phyloP scores from a whole-genome alignment of 139 green algal genomes.

The Raphidocelis subcapitata region DNA sequence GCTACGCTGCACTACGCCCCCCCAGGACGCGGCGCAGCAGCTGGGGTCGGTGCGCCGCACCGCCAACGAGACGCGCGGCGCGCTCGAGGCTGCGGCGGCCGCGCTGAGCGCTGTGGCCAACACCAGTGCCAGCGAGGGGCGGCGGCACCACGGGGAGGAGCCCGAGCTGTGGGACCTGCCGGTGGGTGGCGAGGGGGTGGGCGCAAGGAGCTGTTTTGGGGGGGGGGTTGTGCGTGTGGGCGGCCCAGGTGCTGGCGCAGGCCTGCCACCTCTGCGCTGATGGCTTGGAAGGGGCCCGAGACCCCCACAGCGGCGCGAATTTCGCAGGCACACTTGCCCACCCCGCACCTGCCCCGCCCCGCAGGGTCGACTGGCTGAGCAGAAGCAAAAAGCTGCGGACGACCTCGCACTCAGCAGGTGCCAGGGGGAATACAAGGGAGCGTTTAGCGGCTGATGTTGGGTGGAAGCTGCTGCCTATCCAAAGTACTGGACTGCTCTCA shows the following conservation, averaged over 20 bases:
- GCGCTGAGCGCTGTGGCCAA: slow-evolving; percentile 27
- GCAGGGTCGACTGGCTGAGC: slow-evolving; percentile 12
- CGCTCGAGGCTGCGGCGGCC: slow-evolving; percentile 27
- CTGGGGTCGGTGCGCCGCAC: slow-evolving; percentile 7
- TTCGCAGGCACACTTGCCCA: neutral
- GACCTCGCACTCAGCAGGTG: neutral
- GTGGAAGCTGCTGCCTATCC: too few relatives aligned
- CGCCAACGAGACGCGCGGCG: slow-evolving; percentile 30
- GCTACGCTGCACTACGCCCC: too few relatives aligned
- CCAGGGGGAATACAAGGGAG: too few relatives aligned
- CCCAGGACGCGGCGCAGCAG: slow-evolving; percentile 4
- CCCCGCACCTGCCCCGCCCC: too few relatives aligned
- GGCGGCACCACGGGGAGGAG: neutral
- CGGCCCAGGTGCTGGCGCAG: neutral
- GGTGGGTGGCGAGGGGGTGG: too few relatives aligned
- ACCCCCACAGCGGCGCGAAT: neutral
- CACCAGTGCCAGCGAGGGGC: neutral
- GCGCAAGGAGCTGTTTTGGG: neutral
- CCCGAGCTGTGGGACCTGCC: too few relatives aligned
- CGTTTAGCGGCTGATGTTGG: too few relatives aligned
- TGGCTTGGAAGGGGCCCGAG: neutral
- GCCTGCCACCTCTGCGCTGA: neutral
- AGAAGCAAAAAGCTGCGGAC: slow-evolving; percentile 15
- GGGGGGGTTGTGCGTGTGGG: neutral
- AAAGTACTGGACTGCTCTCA: too few relatives aligned